These are phyloP conservation scores for Phialophora verrucosa DNA, from an alignment of 2,329 filamentous ascomycete genomes.

Conservation along the genomic window DNA sequence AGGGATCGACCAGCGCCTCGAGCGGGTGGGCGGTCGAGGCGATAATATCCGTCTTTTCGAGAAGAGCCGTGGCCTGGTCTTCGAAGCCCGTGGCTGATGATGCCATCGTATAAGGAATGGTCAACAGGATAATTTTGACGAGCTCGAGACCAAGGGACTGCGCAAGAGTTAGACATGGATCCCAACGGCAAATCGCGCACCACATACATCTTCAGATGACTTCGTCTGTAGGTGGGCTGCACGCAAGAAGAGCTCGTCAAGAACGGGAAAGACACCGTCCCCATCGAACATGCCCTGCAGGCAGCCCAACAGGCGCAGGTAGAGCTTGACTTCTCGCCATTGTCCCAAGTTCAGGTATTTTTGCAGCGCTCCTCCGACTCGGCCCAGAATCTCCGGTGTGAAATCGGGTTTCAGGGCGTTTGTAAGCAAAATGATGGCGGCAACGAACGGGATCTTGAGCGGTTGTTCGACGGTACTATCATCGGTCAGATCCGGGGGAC, in stretches of 20 bases:
- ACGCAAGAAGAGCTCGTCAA: slow-evolving; percentile 88
- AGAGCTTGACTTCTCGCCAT: slow-evolving; percentile 90
- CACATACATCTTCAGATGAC: slow-evolving; percentile 85
- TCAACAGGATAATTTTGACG: slow-evolving; percentile 94
- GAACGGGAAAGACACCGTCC: slow-evolving; percentile 80
- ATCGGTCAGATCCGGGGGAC: slow-evolving; percentile 17
- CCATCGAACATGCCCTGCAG: slow-evolving; percentile 79
- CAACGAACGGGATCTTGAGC: slow-evolving; percentile 95
- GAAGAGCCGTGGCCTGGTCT: slow-evolving; percentile 74
- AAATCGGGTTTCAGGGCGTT: slow-evolving; percentile 81
- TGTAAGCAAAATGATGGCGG: slow-evolving; percentile 77
- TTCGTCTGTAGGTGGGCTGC: slow-evolving; percentile 93
- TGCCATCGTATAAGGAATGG: slow-evolving; percentile 86
- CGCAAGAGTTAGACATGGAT: slow-evolving; percentile 36
- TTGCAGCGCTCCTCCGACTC: slow-evolving; percentile 67
- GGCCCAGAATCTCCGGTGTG: slow-evolving; percentile 70
- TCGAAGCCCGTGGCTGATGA: slow-evolving; percentile 67
- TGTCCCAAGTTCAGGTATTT: slow-evolving; percentile 71
- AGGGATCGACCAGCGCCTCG: slow-evolving; percentile 85
- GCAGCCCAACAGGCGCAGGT: slow-evolving; percentile 87
- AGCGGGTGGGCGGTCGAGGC: slow-evolving; percentile 85
- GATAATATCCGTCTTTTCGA: slow-evolving; percentile 95
- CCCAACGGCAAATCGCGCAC: background rate
- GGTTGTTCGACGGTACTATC: slow-evolving; percentile 79
- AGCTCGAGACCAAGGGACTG: slow-evolving; percentile 75